These are phyloP conservation scores for Aspergillus hiratsukae DNA, from an alignment of 2,329 filamentous ascomycete species.

Conservation along the genomic window DNA sequence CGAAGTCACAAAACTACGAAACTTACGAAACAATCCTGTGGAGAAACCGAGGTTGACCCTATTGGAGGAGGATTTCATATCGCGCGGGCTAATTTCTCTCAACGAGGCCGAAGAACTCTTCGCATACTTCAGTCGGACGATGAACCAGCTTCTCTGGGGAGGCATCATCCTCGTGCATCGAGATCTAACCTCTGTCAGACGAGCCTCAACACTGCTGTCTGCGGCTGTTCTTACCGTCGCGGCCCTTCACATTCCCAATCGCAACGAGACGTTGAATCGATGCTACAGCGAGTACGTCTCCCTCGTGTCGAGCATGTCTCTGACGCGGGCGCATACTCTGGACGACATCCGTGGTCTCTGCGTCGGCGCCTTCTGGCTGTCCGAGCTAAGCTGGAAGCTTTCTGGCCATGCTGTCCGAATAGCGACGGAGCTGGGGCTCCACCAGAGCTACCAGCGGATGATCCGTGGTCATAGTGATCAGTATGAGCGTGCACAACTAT, in stretches of 20 bases:
- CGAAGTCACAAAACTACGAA: constrained; percentile 50
- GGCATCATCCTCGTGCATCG: constrained; percentile 49
- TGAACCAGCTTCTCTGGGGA: constrained; percentile 52
- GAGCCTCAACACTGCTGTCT: constrained; percentile 52
- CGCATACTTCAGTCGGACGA: constrained; percentile 46
- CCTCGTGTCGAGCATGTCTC: constrained; percentile 54
- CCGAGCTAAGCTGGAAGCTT: constrained; percentile 59
- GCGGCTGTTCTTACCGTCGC: constrained; percentile 55
- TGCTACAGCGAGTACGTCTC: constrained; percentile 57
- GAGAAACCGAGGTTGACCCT: constrained; percentile 35
- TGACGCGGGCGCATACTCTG: constrained; percentile 54
- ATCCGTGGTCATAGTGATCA: constrained; percentile 46
- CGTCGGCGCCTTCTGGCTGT: constrained; percentile 60
- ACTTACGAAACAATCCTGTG: constrained; percentile 35
- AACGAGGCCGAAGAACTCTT: constrained; percentile 51
- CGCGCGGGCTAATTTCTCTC: constrained; percentile 44
- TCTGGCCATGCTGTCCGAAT: constrained; percentile 57
- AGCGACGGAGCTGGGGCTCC: constrained; percentile 54
- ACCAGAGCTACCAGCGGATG: constrained; percentile 51
- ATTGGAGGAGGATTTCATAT: constrained; percentile 48
- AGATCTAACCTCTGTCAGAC: constrained; percentile 50
- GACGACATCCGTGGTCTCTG: constrained; percentile 58
- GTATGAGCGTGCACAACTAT: constrained; percentile 54
- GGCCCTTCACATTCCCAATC: constrained; percentile 54
- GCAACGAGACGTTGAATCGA: constrained; percentile 48